Conservation (phyloP, 2,329 filamentous ascomycete genomes). For the Paecilomyces fulvus region DNA sequence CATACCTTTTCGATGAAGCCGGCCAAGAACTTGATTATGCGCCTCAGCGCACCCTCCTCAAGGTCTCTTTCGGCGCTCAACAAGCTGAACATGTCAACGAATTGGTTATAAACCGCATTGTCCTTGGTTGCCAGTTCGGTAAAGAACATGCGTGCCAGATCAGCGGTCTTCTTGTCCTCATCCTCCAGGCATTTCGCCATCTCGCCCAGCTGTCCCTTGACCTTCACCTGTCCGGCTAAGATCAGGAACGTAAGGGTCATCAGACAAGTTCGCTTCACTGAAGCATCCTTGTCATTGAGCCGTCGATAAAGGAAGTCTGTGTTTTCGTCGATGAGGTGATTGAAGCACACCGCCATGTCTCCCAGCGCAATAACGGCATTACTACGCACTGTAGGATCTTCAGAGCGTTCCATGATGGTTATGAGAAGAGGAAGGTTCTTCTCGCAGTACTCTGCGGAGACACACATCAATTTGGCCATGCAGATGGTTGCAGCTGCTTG, state of each 20-base stretch:
- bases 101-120: constrained; percentile 98
- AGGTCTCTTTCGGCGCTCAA: constrained; percentile 73
- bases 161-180: constrained; percentile 85
- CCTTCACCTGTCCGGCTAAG: constrained; percentile 94
- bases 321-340: constrained; percentile 97
- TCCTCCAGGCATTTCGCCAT: constrained; percentile 99
- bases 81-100: constrained; percentile 97
- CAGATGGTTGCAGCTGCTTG: constrained; percentile 92
- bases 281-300: constrained; percentile 77
- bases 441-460: constrained; percentile 94
- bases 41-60: constrained; percentile 75
- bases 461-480: constrained; percentile 97
- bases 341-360: constrained; percentile 99
- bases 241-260: constrained; percentile 99
- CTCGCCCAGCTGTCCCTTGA: constrained; percentile 95
- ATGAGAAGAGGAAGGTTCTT: constrained; percentile 85
- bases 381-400: constrained; percentile 84
- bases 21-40: constrained; percentile 85
- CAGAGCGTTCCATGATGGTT: constrained; percentile 92
- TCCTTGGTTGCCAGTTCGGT: constrained; percentile 95
- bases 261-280: constrained; percentile 91
- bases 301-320: constrained; percentile 95
- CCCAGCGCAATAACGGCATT: constrained; percentile 96
- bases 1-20: constrained; percentile 95
- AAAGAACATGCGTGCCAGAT: constrained; percentile 96